phyloP scores from a whole-genome alignment of 805 yeast species.

The Wickerhamiella sergipiensis region DNA sequence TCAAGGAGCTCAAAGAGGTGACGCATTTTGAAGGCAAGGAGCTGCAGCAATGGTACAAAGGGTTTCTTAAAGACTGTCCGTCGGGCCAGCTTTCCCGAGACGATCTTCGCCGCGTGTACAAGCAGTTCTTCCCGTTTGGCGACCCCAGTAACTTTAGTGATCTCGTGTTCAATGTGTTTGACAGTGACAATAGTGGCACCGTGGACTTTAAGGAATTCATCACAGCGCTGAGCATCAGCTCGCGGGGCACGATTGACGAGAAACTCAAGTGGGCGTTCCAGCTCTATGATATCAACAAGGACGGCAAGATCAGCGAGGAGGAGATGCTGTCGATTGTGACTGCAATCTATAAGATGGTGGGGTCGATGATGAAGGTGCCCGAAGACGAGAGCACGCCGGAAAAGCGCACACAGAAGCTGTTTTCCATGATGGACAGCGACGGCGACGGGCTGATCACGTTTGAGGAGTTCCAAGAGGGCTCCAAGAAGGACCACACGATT shows the following conservation, averaged over 20 bases:
- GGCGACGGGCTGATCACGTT: conserved; percentile 55
- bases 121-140: conserved; percentile 97
- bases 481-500: conserved; percentile 65
- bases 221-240: conserved; percentile 70
- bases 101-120: conserved; percentile 83
- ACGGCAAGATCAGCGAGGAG: conserved; percentile 59
- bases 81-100: conserved; percentile 73
- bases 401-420: conserved; percentile 67
- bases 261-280: conserved; percentile 83
- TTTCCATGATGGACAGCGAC: conserved; percentile 58
- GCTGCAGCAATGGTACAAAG: conserved; percentile 97
- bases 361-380: conserved; percentile 77
- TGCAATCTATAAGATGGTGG: conserved; percentile 90
- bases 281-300: conserved; percentile 69
- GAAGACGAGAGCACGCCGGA: conserved; percentile 92
- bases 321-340: conserved; percentile 71
- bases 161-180: conserved; percentile 79
- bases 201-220: conserved; percentile 91
- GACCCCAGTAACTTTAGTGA: conserved; percentile 87
- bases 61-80: conserved; percentile 88
- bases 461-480: conserved; percentile 73
- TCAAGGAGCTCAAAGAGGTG: conserved; percentile 63
- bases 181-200: conserved; percentile 61
- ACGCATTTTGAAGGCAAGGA: conserved; percentile 90
- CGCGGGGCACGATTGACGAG: conserved; percentile 74